A percentile compares a stretch with the other conserved stretches of the same genome.
phyloP scores from a whole-genome alignment of 257 asterid species.

The Solanum sejunctum region DNA sequence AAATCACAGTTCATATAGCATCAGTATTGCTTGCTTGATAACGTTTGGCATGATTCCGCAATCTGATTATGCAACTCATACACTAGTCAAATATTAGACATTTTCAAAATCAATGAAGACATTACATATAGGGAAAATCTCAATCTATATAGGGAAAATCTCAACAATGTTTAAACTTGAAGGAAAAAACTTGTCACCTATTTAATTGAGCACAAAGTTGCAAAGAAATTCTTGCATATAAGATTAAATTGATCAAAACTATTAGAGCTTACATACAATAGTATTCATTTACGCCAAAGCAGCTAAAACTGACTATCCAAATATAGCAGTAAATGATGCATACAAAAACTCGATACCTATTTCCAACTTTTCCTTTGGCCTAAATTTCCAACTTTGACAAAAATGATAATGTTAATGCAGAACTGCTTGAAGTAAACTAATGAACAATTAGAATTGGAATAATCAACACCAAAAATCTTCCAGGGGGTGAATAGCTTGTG shows the following conservation, averaged over 20 bases:
- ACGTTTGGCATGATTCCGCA: too few relatives aligned
- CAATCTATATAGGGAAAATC: not conserved
- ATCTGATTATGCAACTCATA: too few relatives aligned
- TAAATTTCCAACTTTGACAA: not conserved
- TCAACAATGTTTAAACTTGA: not conserved
- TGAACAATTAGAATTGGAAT: not conserved
- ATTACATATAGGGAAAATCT: too few relatives aligned
- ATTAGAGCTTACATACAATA: not conserved
- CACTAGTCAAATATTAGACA: too few relatives aligned
- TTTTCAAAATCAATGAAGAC: too few relatives aligned
- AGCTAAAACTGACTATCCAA: not conserved
- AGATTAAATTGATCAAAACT: not conserved
- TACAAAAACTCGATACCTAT: not conserved
- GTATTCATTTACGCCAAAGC: not conserved
- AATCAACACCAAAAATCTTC: not conserved
- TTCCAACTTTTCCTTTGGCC: not conserved
- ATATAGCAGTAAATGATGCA: not conserved
- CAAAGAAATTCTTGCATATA: not conserved
- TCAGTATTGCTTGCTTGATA: too few relatives aligned
- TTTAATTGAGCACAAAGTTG: not conserved
- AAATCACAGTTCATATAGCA: too few relatives aligned
- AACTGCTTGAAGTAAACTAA: not conserved
- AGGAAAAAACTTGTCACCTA: not conserved
- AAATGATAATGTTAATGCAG: not conserved
- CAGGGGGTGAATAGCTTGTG: not conserved